Percentiles rank a stretch among this genome's conserved stretches.
Evolutionary conservation across 2,329 filamentous ascomycete genomes (phyloP).

Genomic region (Fusarium succisae): DNA sequence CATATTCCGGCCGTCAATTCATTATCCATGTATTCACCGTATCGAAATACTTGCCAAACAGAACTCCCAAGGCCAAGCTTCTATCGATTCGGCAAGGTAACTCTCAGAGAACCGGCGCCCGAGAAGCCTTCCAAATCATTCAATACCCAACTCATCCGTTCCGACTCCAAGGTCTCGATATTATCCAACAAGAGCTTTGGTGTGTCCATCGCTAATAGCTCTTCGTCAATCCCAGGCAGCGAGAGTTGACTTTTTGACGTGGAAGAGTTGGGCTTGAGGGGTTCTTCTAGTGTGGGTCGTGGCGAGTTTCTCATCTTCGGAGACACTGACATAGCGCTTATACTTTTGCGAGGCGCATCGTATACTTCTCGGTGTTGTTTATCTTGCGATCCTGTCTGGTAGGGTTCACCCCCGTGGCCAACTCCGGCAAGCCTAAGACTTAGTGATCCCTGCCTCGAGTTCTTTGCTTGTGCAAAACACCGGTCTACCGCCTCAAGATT

Average conservation of each 20-base stretch:
- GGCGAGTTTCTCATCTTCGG: conserved; percentile 11
- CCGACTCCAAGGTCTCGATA: conserved; percentile 17
- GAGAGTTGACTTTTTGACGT: conserved; percentile 21
- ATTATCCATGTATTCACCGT: not conserved
- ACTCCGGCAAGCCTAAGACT: conserved; percentile 29
- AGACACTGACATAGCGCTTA: conserved; percentile 23
- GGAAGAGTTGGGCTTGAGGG: not conserved
- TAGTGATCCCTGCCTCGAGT: not conserved
- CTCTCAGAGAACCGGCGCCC: conserved; percentile 26
- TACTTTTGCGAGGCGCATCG: not conserved
- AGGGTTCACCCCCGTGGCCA: not conserved
- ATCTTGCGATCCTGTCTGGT: conserved; percentile 3
- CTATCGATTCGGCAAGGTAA: not conserved
- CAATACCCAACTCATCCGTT: conserved; percentile 34
- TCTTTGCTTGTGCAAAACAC: conserved; percentile 21
- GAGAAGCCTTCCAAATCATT: conserved; percentile 41
- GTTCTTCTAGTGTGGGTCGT: conserved; percentile 1
- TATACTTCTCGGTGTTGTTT: not conserved
- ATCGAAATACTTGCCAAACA: not conserved
- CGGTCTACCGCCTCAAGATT: conserved; percentile 19
- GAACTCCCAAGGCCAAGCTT: not conserved
- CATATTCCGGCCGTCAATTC: not conserved
- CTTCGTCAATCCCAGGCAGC: conserved; percentile 15
- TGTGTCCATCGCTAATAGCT: not conserved
- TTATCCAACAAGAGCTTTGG: conserved; percentile 2